Percentiles rank a stretch among this genome's conserved stretches.
These are phyloP conservation scores for Rhodosporidiobolus odoratus DNA, from an alignment of 768 basidiomycete genomes.

Conservation along the genomic window DNA sequence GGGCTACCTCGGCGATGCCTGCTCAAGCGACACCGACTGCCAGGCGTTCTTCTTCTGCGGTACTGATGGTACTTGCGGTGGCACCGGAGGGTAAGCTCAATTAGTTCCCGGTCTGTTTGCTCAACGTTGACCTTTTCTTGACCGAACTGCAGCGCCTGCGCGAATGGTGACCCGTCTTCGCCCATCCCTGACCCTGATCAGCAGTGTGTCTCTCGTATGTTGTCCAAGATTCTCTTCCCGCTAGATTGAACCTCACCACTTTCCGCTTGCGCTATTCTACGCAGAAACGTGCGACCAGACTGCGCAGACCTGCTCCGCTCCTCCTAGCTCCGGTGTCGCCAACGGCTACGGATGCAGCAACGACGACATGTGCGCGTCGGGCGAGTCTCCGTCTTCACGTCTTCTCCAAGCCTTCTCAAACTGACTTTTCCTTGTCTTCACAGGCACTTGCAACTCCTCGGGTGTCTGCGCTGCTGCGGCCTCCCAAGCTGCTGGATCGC, in stretches of 20 bases:
- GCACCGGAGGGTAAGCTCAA: conserved; percentile 27
- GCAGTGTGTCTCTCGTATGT: conserved; percentile 35
- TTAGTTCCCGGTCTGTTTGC: not conserved
- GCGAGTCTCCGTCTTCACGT: conserved; percentile 7
- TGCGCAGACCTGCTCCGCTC: conserved; percentile 14
- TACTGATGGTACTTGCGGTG: conserved; percentile 35
- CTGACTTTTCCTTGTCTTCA: not conserved
- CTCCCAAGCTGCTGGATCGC: conserved; percentile 2
- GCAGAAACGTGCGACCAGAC: conserved; percentile 30
- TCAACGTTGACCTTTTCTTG: not conserved
- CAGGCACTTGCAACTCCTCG: conserved; percentile 17
- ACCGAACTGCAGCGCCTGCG: conserved; percentile 23
- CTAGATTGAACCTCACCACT: not conserved
- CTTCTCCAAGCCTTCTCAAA: no score
- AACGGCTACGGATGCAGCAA: conserved; percentile 33
- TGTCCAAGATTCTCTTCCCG: not conserved
- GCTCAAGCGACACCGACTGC: conserved; percentile 28
- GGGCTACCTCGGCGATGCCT: conserved; percentile 34
- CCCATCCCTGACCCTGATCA: conserved; percentile 34
- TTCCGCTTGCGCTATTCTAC: not conserved
- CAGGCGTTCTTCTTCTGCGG: conserved; percentile 42
- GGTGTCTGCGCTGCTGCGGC: conserved; percentile 13
- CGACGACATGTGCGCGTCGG: conserved; percentile 33
- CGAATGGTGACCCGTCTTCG: conserved; percentile 25
- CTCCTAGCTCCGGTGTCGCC: conserved; percentile 25